phyloP scores from a whole-genome alignment of 805 yeast genomes.

The Yamadazyma nakazawae region DNA sequence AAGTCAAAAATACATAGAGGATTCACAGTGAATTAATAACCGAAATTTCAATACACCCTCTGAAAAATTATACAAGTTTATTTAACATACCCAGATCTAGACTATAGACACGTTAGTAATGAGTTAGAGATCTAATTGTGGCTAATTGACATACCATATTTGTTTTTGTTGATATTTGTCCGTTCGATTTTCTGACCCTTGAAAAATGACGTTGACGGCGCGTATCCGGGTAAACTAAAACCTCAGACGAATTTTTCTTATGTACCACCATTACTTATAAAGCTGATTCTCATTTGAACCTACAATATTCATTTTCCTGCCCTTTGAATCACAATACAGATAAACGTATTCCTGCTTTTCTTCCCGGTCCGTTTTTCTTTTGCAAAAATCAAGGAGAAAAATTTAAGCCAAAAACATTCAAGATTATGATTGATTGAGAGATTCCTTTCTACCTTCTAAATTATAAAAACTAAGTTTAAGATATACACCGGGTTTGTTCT shows the following conservation, averaged over 20 bases:
- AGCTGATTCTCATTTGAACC: too few species aligned
- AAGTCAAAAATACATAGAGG: background rate
- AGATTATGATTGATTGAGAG: too few species aligned
- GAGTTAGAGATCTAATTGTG: background rate
- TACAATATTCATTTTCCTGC: too few species aligned
- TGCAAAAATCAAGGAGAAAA: too few species aligned
- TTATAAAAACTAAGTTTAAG: too few species aligned
- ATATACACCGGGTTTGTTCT: background rate
- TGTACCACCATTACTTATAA: too few species aligned
- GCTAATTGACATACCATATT: constrained; percentile 7
- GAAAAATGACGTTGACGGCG: constrained; percentile 3
- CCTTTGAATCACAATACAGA: too few species aligned
- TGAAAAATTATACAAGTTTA: background rate
- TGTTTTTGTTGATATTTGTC: constrained; percentile 1
- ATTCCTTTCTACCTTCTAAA: too few species aligned
- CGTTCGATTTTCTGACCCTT: constrained; percentile 9
- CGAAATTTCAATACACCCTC: background rate
- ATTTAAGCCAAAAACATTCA: too few species aligned
- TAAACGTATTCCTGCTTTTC: too few species aligned
- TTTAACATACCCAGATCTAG: constrained; percentile 30
- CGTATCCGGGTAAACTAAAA: background rate
- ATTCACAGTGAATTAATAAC: background rate
- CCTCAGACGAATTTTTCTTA: background rate
- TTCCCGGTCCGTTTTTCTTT: too few species aligned
- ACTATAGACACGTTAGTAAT: constrained; percentile 19